Evolutionary conservation across 352 stramenopile genomes (phyloP), one percentile per base, ranked within the genome.

Genomic region (Globisporangium rhizosaccharum): DNA sequence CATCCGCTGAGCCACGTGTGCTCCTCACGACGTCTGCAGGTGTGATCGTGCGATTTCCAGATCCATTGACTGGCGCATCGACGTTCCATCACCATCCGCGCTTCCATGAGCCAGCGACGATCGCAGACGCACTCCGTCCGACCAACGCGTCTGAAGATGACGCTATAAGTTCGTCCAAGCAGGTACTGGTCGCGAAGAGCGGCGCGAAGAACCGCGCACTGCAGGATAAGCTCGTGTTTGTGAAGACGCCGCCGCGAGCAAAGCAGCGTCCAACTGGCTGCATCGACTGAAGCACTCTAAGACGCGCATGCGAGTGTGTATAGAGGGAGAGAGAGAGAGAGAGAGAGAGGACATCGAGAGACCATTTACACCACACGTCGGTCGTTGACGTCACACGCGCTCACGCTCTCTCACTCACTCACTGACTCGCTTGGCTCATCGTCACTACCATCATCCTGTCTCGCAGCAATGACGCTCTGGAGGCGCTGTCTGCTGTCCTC

Each of bases 161-260:
- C 10, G 33, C 33, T 39, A 8, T 10, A 37, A 52, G 45, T 12
- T 26, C 33, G 8, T 12, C 33, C 2, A 12, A 10, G 33, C 33
- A 8, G 1, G 58, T 86, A n/a, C 54, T 75, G 28, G 62, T 80
- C 0, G 79, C 69, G 39, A 82, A 59, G 62, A 53, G 59, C 28
- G 75, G 76, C 37, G 51, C 54, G 4, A 59, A 67, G 36, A 92
- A 90, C 41, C n/a, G 64, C 56, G 48, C 57, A 25, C 51, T 88
- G 37, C 76, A 75, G 61, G 59, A 59, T 60, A 91, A 75, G 42
- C 52, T 90, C 46, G 68, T 89, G 42, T 92, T 81, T 58, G 61
- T 90, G 25, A 88, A 85, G 66, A 76, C 72, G 47, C 62, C 69
- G 3, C 56, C 68, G 39, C 51, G 54, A 14, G 39, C 26, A 25